Base-by-base conservation (phyloP, 2,329 filamentous ascomycete species). In the Paramyrothecium sp. region DNA sequence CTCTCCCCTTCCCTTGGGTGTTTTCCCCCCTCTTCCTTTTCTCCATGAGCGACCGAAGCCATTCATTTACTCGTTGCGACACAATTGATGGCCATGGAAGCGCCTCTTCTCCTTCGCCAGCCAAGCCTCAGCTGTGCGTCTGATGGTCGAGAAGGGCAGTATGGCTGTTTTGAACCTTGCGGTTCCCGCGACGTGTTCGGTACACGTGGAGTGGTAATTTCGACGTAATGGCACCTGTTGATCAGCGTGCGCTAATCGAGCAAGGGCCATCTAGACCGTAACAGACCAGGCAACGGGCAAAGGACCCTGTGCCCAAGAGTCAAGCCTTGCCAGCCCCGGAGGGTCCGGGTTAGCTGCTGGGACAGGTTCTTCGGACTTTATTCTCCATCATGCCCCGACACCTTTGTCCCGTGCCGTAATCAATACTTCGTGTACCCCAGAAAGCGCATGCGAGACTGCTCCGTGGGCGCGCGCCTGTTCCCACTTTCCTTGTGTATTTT, bases 401-500 rank as follows among this genome's bases (percentile, higher is more conserved):
- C 26, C 26, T 10, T 30, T 30, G 26, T 30, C 26, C 26, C 26
- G 26, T 30, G 26, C 26, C 26, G 26, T 30, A 30, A 30, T 30
- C 26, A 30, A 30, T 30, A 30, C 26, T 10, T 30, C 26, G 5
- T 30, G 38, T 12, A 44, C 38, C 38, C n/a, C 38, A 16, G 38
- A 16, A 44, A 44, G 38, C 38, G 13, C 38, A 44, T 44, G 38
- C 38, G 38, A 16, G 38, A 19, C 38, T 44, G 38, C 38, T 7
- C 38, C 66, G 11, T 21, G 11, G n/a, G 30, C 52, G 10, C 58
- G 66, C 48, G n/a, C 38, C 30, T 33, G 46, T 51, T 34, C 48
- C 52, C 55, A 56, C 59, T 63, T 65, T 61, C 62, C 48, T 49
- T 46, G 4, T 30, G 4, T 4, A 5, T 30, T 30, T 30, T 30